Conservation (phyloP, 2,329 filamentous ascomycete genomes). For the Davidsoniella australis region DNA sequence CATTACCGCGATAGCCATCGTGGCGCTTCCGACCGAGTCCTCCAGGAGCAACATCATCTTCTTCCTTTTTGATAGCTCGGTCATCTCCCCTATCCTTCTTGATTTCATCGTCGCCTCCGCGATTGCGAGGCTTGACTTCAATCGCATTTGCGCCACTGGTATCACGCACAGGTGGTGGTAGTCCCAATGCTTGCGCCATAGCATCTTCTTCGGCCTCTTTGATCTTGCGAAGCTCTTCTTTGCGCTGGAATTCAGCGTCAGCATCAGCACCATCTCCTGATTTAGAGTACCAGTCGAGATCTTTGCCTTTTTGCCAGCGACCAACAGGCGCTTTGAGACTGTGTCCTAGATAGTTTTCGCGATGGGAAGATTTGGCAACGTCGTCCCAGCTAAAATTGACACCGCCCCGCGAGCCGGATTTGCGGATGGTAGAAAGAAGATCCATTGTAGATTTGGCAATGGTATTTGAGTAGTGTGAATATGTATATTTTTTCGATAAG, state of each 20-base stretch:
- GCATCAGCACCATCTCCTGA: constrained; percentile 29
- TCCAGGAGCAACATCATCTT: neutral
- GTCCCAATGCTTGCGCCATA: constrained; percentile 62
- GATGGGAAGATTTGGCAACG: constrained; percentile 69
- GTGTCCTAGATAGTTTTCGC: constrained; percentile 81
- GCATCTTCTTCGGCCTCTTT: constrained; percentile 92
- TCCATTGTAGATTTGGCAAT: constrained; percentile 45
- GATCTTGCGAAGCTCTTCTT: constrained; percentile 62
- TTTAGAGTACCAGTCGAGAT: constrained; percentile 48
- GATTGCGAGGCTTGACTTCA: constrained; percentile 26
- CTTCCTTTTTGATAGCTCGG: neutral
- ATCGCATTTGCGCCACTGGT: constrained; percentile 50
- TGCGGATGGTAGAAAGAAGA: constrained; percentile 79
- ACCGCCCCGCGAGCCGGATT: constrained; percentile 78
- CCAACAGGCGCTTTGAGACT: constrained; percentile 84
- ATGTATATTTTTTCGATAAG: too few relatives aligned
- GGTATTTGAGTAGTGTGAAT: too few relatives aligned
- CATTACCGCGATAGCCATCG: neutral
- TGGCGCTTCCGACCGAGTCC: neutral
- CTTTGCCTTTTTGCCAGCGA: constrained; percentile 70
- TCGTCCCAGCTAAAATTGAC: constrained; percentile 96
- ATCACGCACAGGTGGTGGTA: constrained; percentile 49
- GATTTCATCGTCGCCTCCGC: neutral
- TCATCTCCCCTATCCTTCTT: neutral
- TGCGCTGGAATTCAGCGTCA: constrained; percentile 42